Base-by-base conservation (phyloP, 192 early-diverging fungal genomes). In the Backusella parvicylindrica region DNA sequence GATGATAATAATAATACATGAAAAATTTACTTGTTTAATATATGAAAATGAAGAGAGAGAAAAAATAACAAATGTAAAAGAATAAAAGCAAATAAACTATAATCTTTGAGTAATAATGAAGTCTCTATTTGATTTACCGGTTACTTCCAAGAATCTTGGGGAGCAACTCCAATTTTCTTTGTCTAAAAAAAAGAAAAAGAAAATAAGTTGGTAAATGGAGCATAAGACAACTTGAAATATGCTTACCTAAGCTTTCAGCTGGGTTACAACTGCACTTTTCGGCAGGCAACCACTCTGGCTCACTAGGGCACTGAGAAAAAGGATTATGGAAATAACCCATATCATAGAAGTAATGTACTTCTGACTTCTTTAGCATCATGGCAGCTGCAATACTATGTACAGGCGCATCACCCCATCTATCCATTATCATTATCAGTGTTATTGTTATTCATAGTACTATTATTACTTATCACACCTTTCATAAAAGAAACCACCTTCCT, bases 401-500 rank as follows among this genome's bases (percentile, higher is more conserved):
- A 9, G 92, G 90, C 1, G 91, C 92, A 80, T 93, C 91, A 0
- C 91, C 89, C 91, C 91, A 92, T 31, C 89, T 85, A 71, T 64
- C 56, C 36, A 65, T 63, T 40, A 12, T 69, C 12, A 26, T 41
- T 74, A 43, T n/a, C 6, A 23, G 8, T 66, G 13, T 2, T 18
- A 7, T 15, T 90, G 75, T 64, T 82, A 95, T 21, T 16, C 9
- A 3, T 23, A 47, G 41, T 47, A 0, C 11, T 38, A 26, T 70
- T 31, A 13, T 0, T 35, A 12, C 33, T 33, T 47, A 4, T 40
- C 30, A 56, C 71, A 89, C 65, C 92, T 81, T 77, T 94, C 94
- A 74, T 96, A 96, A 75, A 93, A 96, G 87, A 95, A 95, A 28
- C 95, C 94, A 35, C 95, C 95, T 2, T 85, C 74, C 38, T 88